Percentiles rank a stretch among this genome's conserved stretches.
These are phyloP conservation scores for Epichloe glyceriae DNA, from an alignment of 2,329 filamentous ascomycete genomes.

Conservation along the genomic window DNA sequence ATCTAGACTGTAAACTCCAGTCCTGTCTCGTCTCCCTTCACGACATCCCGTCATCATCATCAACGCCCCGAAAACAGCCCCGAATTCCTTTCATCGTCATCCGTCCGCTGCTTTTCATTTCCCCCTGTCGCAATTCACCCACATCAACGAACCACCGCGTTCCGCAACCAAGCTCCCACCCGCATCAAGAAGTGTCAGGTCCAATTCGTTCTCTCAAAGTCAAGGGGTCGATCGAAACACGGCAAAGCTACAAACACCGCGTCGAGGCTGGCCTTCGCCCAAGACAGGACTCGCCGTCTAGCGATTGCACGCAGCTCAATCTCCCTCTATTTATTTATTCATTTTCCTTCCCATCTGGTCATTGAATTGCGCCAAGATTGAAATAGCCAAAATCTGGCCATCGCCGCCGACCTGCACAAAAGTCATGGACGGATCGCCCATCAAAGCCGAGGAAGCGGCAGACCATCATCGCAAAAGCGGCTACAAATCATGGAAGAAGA, in stretches of 20 bases:
- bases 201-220: background rate
- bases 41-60: background rate
- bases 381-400: background rate
- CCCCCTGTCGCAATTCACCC: background rate
- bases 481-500: slow-evolving; percentile 73
- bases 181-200: background rate
- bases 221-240: background rate
- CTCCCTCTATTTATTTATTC: background rate
- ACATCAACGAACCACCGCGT: background rate
- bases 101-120: background rate
- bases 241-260: background rate
- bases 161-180: background rate
- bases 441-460: slow-evolving; percentile 33
- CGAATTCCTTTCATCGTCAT: background rate
- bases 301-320: background rate
- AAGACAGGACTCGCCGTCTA: background rate
- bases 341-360: background rate
- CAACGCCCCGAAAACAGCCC: background rate
- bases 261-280: background rate
- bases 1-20: background rate
- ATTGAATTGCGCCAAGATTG: background rate
- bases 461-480: slow-evolving; percentile 29
- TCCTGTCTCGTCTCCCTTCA: background rate
- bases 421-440: slow-evolving; percentile 21
- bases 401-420: background rate